These are phyloP conservation scores for Nyssa sinensis DNA, from an alignment of 148 eudicot species.

Conservation along the genomic window DNA sequence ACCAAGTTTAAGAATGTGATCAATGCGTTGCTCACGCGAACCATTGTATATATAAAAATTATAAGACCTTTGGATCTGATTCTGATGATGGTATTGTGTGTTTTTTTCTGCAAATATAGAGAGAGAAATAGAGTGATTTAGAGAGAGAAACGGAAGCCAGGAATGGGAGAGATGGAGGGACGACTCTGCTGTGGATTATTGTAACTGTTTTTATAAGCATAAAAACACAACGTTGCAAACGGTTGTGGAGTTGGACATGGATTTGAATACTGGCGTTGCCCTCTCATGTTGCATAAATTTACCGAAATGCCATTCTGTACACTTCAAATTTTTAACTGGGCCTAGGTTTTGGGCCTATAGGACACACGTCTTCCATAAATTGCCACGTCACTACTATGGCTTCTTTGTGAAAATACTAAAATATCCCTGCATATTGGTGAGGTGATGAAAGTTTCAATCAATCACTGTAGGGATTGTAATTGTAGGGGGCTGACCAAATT, in stretches of 20 bases:
- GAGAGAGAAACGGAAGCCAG: background rate
- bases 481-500: too few species aligned
- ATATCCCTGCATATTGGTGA: too few species aligned
- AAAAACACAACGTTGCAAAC: background rate
- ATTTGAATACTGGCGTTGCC: background rate
- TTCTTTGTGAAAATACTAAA: too few species aligned
- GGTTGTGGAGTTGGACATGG: background rate
- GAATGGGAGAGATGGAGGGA: background rate
- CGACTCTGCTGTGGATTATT: background rate
- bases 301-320: background rate
- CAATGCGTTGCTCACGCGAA: slow-evolving; percentile 24
- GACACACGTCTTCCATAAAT: too few species aligned
- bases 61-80: too few species aligned
- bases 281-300: background rate
- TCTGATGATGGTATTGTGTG: too few species aligned
- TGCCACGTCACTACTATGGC: too few species aligned
- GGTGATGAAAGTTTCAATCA: too few species aligned
- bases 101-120: too few species aligned
- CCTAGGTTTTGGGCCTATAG: too few species aligned
- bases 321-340: too few species aligned
- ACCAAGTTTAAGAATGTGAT: slow-evolving; percentile 21
- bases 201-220: background rate
- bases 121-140: background rate
- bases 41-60: slow-evolving; percentile 20
- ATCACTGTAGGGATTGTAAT: too few species aligned